A percentile compares a stretch with the other conserved stretches of the same genome.
Conservation (phyloP, 306 rosid genomes). For the cucumber (Cucumis sativus) region Cucumber_9930_V3 NC_026660.2:12718001-12718500, state of each 20-base stretch:
- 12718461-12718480: no score
- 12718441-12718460: not conserved
- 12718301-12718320: not conserved
- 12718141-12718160: constrained; percentile 21
- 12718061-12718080: constrained; percentile 20
- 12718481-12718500: no score
- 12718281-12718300: not conserved
- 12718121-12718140: constrained; percentile 24
- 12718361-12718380: not conserved
- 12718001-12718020: constrained; percentile 22
- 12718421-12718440: not conserved
- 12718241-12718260: not conserved
- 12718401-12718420: not conserved
- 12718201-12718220: constrained; percentile 23
- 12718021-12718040: constrained; percentile 25
- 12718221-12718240: constrained; percentile 14
- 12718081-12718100: constrained; percentile 24
- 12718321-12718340: not conserved
- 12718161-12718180: constrained; percentile 23
- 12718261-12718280: not conserved
- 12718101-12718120: constrained; percentile 23
- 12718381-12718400: not conserved
- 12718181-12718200: constrained; percentile 18
- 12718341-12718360: not conserved
- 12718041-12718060: constrained; percentile 23